Evolutionary conservation across 768 basidiomycete species (phyloP).

Genomic region (Auricularia cornea): DNA sequence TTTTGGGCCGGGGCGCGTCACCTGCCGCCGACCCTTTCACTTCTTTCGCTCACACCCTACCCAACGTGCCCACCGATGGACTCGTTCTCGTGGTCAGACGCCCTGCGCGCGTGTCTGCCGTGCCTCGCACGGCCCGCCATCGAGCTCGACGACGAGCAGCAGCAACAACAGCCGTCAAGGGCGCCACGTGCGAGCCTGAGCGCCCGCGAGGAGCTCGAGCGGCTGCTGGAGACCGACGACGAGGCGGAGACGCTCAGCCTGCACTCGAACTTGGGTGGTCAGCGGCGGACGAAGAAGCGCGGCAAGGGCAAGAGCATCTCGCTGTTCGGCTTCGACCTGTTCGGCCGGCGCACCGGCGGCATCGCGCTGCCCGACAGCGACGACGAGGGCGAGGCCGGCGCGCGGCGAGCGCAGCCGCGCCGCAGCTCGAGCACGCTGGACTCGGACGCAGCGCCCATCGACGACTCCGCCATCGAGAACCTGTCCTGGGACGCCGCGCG

Average conservation of each 20-base stretch:
- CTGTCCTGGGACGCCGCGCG: slow-evolving; percentile 31
- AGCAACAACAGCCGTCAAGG: slow-evolving; percentile 30
- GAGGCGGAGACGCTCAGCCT: slow-evolving; percentile 59
- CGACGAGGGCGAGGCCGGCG: slow-evolving; percentile 29
- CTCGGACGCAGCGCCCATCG: slow-evolving; percentile 59
- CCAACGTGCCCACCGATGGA: slow-evolving; percentile 24
- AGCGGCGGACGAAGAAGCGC: slow-evolving; percentile 27
- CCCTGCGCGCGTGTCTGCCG: slow-evolving; percentile 50
- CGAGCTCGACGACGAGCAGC: slow-evolving; percentile 23
- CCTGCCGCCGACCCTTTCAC: background rate
- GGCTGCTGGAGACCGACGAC: slow-evolving; percentile 39
- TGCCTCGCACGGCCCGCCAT: slow-evolving; percentile 33
- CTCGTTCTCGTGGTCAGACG: slow-evolving; percentile 55
- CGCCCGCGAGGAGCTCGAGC: slow-evolving; percentile 38
- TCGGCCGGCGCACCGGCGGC: slow-evolving; percentile 42
- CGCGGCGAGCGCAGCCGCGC: slow-evolving; percentile 9
- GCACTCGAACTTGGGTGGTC: slow-evolving; percentile 49
- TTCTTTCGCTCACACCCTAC: background rate
- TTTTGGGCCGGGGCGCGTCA: background rate
- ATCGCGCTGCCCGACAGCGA: slow-evolving; percentile 57
- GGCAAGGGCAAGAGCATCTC: slow-evolving; percentile 27
- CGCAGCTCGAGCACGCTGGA: slow-evolving; percentile 44
- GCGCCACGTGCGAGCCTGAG: slow-evolving; percentile 11
- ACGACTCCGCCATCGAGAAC: slow-evolving; percentile 40
- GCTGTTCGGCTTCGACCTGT: slow-evolving; percentile 59